Evolutionary conservation across 164 flowering plant genomes (phyloP).

Genomic region (Vitis labrusca): DNA sequence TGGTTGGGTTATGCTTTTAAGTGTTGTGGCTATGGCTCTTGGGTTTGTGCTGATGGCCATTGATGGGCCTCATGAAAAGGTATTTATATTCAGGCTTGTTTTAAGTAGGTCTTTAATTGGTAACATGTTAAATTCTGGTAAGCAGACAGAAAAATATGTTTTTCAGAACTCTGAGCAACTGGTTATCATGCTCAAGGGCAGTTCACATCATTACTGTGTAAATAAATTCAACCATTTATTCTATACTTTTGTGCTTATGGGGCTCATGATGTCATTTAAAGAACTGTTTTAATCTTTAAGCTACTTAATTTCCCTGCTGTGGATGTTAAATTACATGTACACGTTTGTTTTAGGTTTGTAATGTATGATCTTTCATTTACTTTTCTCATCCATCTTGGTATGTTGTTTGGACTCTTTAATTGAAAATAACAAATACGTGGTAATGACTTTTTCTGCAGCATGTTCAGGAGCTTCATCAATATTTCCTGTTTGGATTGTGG

Average conservation of each 20-base stretch:
- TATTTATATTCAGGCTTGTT: slow-evolving; percentile 19
- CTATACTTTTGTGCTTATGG: no score
- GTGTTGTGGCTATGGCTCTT: slow-evolving; percentile 23
- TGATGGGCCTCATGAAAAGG: slow-evolving; percentile 90
- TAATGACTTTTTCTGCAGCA: slow-evolving; percentile 54
- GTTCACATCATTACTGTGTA: no score
- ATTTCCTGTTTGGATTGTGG: slow-evolving; percentile 67
- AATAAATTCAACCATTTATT: no score
- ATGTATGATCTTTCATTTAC: no score
- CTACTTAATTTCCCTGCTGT: background rate
- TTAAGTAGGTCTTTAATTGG: background rate
- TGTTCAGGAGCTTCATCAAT: slow-evolving; percentile 58
- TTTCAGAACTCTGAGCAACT: no score
- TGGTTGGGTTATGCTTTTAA: slow-evolving; percentile 60
- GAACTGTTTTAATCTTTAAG: background rate
- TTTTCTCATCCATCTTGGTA: no score
- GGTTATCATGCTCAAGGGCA: background rate
- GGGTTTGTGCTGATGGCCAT: slow-evolving; percentile 49
- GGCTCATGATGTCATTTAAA: background rate
- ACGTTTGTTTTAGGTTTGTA: background rate
- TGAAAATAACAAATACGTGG: background rate
- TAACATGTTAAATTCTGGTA: background rate
- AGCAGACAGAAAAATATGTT: no score
- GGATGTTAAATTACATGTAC: background rate
- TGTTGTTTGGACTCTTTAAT: background rate